A percentile compares a stretch with the other conserved stretches of the same genome.
Evolutionary conservation across 768 basidiomycete species (phyloP).

Genomic region (Mycena belliarum): DNA sequence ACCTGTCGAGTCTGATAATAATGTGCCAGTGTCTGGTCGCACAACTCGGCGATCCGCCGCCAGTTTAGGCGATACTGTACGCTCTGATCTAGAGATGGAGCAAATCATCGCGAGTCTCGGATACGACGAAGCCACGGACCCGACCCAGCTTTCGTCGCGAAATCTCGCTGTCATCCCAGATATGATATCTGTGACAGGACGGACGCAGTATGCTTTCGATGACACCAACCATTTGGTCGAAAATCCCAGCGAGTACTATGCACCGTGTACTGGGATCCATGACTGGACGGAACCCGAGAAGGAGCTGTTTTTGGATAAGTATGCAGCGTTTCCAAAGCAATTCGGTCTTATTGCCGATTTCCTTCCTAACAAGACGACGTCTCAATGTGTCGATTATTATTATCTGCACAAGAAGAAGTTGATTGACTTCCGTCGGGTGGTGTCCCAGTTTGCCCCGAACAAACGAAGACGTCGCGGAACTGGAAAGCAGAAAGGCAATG

Average conservation of each 20-base stretch:
- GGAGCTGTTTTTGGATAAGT: slow-evolving; percentile 75
- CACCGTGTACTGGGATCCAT: slow-evolving; percentile 67
- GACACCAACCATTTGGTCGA: slow-evolving; percentile 83
- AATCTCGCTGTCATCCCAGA: slow-evolving; percentile 91
- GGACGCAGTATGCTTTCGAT: slow-evolving; percentile 67
- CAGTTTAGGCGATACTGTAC: slow-evolving; percentile 80
- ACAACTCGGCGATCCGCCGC: slow-evolving; percentile 77
- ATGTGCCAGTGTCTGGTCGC: slow-evolving; percentile 45
- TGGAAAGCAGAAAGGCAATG: slow-evolving; percentile 81
- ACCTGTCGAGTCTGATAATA: slow-evolving; percentile 37
- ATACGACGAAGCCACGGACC: slow-evolving; percentile 91
- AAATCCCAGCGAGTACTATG: slow-evolving; percentile 78
- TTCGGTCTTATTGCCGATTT: slow-evolving; percentile 88
- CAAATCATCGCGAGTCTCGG: slow-evolving; percentile 95
- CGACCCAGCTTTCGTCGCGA: slow-evolving; percentile 78
- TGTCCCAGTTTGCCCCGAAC: slow-evolving; percentile 64
- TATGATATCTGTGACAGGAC: slow-evolving; percentile 76
- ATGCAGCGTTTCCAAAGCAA: slow-evolving; percentile 86
- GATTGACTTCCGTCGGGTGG: slow-evolving; percentile 82
- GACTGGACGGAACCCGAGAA: slow-evolving; percentile 91
- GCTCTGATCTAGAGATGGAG: slow-evolving; percentile 95
- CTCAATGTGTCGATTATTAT: slow-evolving; percentile 91
- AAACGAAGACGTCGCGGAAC: slow-evolving; percentile 63
- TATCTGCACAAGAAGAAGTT: slow-evolving; percentile 90
- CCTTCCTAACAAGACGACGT: slow-evolving; percentile 80